Base-by-base conservation (phyloP, 495 filamentous ascomycete genomes). In the Parmelia sp. region DNA sequence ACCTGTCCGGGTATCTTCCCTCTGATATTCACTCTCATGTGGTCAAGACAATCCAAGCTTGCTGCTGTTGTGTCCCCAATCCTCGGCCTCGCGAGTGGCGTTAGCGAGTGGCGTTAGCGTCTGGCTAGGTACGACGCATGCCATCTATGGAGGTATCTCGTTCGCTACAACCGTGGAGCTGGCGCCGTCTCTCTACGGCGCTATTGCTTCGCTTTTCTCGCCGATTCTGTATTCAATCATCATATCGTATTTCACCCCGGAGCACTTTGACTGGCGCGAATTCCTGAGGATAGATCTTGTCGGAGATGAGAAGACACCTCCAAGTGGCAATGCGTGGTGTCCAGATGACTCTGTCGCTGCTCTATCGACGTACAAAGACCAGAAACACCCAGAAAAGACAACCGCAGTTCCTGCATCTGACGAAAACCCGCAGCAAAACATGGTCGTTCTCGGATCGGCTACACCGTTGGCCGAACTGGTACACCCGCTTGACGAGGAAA, bases 1-100 rank as follows among this genome's bases (percentile, higher is more conserved):
- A 76, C 78, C 36, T 76, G 78, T 21, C 76, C 74, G 0, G 79
- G 75, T 0, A 67, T 82, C 63, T 76, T 83, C 63, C 80, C 80
- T 11, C 76, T 78, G 70, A 72, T 75, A 0, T 79, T 80, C 66
- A 79, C 79, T 4, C 70, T 83, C 60, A 72, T 80, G 39, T 82
- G 80, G 80, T 44, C 40, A 44, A 44, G 40, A 44, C 40, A 44
- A n/a, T 44, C 40, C 40, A 44, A 44, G 19, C 40, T 44, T 44
- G 40, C 40, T 4, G 40, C 40, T 3, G 9, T 44, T 19, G 40
- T 44, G 17, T 21, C 40, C 19, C 40, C 40, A 21, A 44, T 44
- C 12, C 40, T 44, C 40, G 40, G 40, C 40, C 40, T 44, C n/a
- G n/a, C n/a, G n/a, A n/a, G n/a, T n/a, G n/a, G n/a, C n/a, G n/a